These are phyloP conservation scores for Leptodermis oblonga DNA, from an alignment of 257 asterid species.

Conservation along the genomic window DNA sequence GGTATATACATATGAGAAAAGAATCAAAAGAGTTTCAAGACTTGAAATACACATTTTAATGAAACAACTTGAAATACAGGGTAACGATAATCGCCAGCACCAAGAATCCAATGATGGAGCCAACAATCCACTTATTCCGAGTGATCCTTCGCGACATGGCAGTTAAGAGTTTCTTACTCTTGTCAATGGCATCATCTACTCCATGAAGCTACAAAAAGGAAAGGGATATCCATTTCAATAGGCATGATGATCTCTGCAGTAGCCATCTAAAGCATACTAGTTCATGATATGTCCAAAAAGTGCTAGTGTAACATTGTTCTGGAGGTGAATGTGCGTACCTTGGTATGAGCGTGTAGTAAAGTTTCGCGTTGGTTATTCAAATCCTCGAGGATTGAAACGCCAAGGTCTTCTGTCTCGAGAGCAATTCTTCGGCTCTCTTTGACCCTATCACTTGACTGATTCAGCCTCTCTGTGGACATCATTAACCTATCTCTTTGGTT, in stretches of 20 bases:
- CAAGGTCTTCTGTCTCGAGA: constrained; percentile 87
- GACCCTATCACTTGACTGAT: constrained; percentile 74
- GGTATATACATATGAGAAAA: constrained; percentile 2
- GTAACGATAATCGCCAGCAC: constrained; percentile 64
- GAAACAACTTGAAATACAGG: constrained; percentile 68
- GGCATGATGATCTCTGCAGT: not conserved
- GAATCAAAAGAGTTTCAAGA: not conserved
- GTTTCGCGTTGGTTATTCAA: constrained; percentile 93
- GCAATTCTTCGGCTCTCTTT: constrained; percentile 77
- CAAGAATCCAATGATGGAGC: constrained; percentile 68
- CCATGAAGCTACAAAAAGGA: constrained; percentile 69
- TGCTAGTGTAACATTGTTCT: not conserved
- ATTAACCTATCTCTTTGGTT: constrained; percentile 79
- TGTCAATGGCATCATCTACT: constrained; percentile 88
- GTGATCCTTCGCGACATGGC: constrained; percentile 85
- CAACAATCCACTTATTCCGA: constrained; percentile 81
- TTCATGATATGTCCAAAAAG: not conserved
- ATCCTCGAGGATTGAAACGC: constrained; percentile 84
- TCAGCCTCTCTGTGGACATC: constrained; percentile 79
- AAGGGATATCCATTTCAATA: not conserved
- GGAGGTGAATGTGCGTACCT: constrained; percentile 39
- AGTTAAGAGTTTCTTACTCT: constrained; percentile 74
- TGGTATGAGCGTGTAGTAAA: constrained; percentile 71
- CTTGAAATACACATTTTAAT: no score
- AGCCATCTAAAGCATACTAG: not conserved